Base-by-base conservation (phyloP, 495 filamentous ascomycete species). In the Tuber borchii region DNA sequence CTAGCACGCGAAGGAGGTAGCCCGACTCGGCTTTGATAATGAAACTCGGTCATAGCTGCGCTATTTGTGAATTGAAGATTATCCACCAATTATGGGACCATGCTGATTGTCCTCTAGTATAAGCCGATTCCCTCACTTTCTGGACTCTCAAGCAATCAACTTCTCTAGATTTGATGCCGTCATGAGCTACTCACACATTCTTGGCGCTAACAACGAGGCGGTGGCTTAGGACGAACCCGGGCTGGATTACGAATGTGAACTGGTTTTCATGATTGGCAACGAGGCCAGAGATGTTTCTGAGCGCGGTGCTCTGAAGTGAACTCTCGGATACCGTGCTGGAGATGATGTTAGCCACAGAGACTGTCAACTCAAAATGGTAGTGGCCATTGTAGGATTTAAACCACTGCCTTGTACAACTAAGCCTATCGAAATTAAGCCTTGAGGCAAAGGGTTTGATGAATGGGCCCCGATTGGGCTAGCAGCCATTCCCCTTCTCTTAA, bases 381-480 rank as follows among this genome's bases (percentile, higher is more conserved):
- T 20, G 90, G 92, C 0, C 93, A 84, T 96, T 93, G 93, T 81
- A 61, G 22, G 22, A 51, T 69, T 46, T 43, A 39, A 22, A 46
- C 39, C 20, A 14, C 26, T 40, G 39, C 34, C 34, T 37, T 37
- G 34, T 37, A 37, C 34, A 37, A 37, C 34, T 37, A 37, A 37
- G 34, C 34, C 34, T 37, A 37, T 37, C 34, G 34, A 37, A 37
- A 37, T 37, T 37, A 37, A 2, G 1, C 34, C 34, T 37, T 37
- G 1, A 37, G 34, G 34, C 34, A 37, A 37, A 37, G 34, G 34
- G 34, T 37, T 93, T 80, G 93, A 97, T 84, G 91, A 91, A 69
- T 95, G 92, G 93, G 93, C 92, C n/a, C 93, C 93, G 0, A 91
- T 88, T 79, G 93, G 93, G 3, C 93, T 93, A 20, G 93, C 91